Percentiles rank a stretch among this genome's conserved stretches.
These are phyloP conservation scores for Cadophora sp. DNA, from an alignment of 2,329 filamentous ascomycete genomes.

Conservation along the genomic window DNA sequence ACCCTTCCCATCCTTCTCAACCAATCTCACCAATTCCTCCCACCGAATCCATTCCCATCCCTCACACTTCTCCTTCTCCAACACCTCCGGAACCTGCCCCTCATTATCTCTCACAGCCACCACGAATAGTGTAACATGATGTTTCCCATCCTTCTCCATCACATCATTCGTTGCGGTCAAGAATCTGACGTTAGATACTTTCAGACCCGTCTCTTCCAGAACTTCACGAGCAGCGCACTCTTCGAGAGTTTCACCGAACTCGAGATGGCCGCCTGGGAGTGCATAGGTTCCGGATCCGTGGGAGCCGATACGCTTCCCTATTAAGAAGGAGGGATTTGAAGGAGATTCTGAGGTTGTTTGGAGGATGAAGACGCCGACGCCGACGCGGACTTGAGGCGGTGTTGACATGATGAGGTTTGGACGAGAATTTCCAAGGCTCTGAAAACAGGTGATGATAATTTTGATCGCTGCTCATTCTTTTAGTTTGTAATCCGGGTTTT, in stretches of 20 bases:
- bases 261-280: slow-evolving; percentile 78
- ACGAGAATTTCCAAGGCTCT: no score
- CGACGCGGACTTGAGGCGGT: slow-evolving; percentile 28
- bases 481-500: no score
- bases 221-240: slow-evolving; percentile 71
- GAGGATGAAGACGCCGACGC: slow-evolving; percentile 36
- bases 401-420: not conserved
- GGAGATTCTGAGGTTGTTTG: slow-evolving; percentile 15
- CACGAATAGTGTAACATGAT: slow-evolving; percentile 79
- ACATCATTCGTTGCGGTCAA: slow-evolving; percentile 71
- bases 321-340: slow-evolving; percentile 28
- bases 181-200: slow-evolving; percentile 58
- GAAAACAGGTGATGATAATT: no score
- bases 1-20: slow-evolving; percentile 34
- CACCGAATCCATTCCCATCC: slow-evolving; percentile 61
- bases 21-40: slow-evolving; percentile 52
- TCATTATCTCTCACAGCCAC: slow-evolving; percentile 57
- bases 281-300: slow-evolving; percentile 60
- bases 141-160: slow-evolving; percentile 64
- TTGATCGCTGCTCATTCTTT: no score
- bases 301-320: slow-evolving; percentile 31
- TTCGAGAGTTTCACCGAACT: slow-evolving; percentile 68
- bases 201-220: slow-evolving; percentile 73
- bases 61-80: slow-evolving; percentile 57
- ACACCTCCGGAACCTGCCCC: slow-evolving; percentile 59